Base-by-base conservation (phyloP, 768 basidiomycete species). In the Termitomyces sp. region DNA sequence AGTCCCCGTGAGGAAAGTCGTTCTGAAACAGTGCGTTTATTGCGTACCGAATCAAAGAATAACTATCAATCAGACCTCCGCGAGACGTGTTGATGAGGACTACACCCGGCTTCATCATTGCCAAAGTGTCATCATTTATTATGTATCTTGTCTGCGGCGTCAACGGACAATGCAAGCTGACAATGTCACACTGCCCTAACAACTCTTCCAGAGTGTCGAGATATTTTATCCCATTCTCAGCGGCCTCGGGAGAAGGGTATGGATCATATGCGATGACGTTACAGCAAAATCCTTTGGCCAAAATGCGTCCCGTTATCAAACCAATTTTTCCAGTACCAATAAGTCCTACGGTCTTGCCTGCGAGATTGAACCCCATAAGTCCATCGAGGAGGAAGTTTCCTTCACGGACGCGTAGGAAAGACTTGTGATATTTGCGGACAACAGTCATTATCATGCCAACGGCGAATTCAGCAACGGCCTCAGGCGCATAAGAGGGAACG, bases 401-500 rank as follows among this genome's bases (percentile, higher is more conserved):
- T 58, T 78, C 76, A 7, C 76, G 74, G 2, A 78, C 75, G n/a
- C 76, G 74, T 49, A 71, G 70, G 60, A 74, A 76, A 10, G 76
- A 74, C 59, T 78, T 78, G 67, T 78, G 76, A 59, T 75, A 78
- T 61, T 78, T 78, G 57, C 76, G 72, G 10, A 76, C 66, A 42
- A 78, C 73, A 31, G 75, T 78, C 65, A 78, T 62, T 53, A 78
- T 70, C 74, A 77, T 78, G n/a, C 76, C 76, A 20, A 78, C 73
- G 16, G 75, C 68, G 62, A 78, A 78, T 59, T 77, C 76, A 16
- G 76, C 76, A 26, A 77, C 73, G 10, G 76, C 73, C 63, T 76
- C 75, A 2, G 77, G 75, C 22, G 77, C 73, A 59, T 78, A 78
- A 8, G 77, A 71, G 5, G 77, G 77, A 1, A 77, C 77, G 4